Evolutionary conservation across 1,284 basidiomycete species (phyloP), one percentile per base, ranked within the genome.

Genomic region (Irpex lacteus): DNA sequence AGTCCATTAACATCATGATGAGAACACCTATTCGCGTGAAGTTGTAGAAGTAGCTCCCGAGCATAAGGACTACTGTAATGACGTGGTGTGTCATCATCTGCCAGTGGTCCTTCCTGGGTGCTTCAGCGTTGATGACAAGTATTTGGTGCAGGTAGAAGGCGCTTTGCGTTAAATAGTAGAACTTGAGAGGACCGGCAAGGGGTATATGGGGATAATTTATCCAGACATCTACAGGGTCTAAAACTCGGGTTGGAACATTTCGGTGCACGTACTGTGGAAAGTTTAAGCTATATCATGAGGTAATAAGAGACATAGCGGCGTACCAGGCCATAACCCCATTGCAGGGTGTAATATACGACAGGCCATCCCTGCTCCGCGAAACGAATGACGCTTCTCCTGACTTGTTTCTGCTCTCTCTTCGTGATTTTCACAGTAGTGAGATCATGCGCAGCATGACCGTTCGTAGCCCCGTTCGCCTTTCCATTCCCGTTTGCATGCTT

Each of bases 51-150:
- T 98, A 99, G 73, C 92, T 95, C 36, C 81, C 74, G 38, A 82
- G 75, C 78, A 98, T 88, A 67, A 99, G 86, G 49, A 83, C 75
- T 64, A 96, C 86, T 18, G 96, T 97, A 71, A 98, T 91, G 71
- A 98, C 75, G 77, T 99, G 97, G 79, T 99, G 97, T 36, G 88
- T 81, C 82, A 98, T 92, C 97, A 98, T 99, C 78, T 98, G 96
- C 75, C 83, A 82, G 76, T 98, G 94, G 77, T 99, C 97, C 73
- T 95, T 96, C 63, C 97, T 85, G 61, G 88, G 84, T 57, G 90
- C 95, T 77, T 99, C 97, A n/a, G 95, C 90, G 75, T 98, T 92
- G 75, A 99, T 85, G 62, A 97, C 90, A 66, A 98, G 82, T 18
- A 98, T 81, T 77, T 97, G 95, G 73, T 98, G 96, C 65, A 93